Evolutionary conservation across 352 stramenopile species (phyloP).

Genomic region (Blastocystis sp.): DNA sequence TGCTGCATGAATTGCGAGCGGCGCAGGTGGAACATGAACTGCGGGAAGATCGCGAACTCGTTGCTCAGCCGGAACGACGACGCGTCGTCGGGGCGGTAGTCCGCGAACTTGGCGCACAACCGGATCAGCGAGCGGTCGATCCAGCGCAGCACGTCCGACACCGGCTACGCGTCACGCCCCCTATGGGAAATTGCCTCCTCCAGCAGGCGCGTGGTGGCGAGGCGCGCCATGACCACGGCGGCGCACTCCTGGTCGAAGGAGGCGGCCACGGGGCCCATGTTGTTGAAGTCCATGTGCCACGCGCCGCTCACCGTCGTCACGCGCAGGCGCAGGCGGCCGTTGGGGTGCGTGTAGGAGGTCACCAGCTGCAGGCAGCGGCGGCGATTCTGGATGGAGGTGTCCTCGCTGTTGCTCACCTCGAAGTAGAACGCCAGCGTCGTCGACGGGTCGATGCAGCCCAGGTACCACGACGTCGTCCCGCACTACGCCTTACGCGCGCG

Average conservation of each 20-base stretch:
- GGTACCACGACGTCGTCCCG: slow-evolving; percentile 88
- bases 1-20: slow-evolving; percentile 95
- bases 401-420: slow-evolving; percentile 82
- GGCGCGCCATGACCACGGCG: slow-evolving; percentile 88
- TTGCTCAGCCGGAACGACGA: slow-evolving; percentile 89
- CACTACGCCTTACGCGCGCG: slow-evolving; percentile 74
- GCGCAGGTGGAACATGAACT: slow-evolving; percentile 99
- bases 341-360: slow-evolving; percentile 96
- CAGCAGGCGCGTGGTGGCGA: slow-evolving; percentile 74
- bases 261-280: slow-evolving; percentile 85
- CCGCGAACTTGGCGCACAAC: slow-evolving; percentile 94
- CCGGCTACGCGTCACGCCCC: slow-evolving; percentile 76
- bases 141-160: slow-evolving; percentile 86
- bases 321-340: slow-evolving; percentile 87
- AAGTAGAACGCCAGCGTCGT: slow-evolving; percentile 99
- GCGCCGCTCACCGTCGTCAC: slow-evolving; percentile 92
- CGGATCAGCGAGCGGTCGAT: slow-evolving; percentile 95
- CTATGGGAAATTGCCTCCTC: slow-evolving; percentile 10
- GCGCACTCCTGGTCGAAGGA: slow-evolving; percentile 98
- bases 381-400: slow-evolving; percentile 74
- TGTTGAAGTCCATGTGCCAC: slow-evolving; percentile 80
- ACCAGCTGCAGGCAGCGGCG: slow-evolving; percentile 94
- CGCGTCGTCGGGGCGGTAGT: slow-evolving; percentile 95
- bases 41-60: slow-evolving; percentile 97
- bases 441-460: slow-evolving; percentile 92